Evolutionary conservation across 345 rosid genomes (phyloP).

Genomic region (Eucalyptus paniculata): DNA sequence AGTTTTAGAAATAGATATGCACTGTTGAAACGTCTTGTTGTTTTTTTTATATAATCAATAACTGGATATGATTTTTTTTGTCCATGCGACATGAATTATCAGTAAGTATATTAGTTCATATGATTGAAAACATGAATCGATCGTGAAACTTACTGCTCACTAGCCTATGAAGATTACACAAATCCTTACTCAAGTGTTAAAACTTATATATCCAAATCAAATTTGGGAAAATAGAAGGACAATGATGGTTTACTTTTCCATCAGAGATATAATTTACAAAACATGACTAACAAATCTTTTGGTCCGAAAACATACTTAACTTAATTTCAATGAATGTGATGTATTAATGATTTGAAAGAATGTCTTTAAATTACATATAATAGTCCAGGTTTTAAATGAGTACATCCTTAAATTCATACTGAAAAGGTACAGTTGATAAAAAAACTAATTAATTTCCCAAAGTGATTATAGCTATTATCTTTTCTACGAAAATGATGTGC

Average conservation of each 20-base stretch:
- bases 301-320: neutral
- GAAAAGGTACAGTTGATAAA: neutral
- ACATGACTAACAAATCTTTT: neutral
- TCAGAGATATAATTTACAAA: fast-evolving
- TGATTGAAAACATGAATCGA: fast-evolving
- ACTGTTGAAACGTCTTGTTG: neutral
- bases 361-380: neutral
- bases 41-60: neutral
- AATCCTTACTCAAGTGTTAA: neutral
- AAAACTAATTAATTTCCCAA: neutral
- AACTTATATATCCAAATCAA: neutral
- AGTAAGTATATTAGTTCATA: neutral
- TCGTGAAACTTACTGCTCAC: neutral
- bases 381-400: neutral
- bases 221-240: neutral
- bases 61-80: neutral
- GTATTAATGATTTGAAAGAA: neutral
- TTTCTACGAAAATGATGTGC: neutral
- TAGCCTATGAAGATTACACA: neutral
- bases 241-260: neutral
- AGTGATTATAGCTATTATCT: neutral
- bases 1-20: neutral
- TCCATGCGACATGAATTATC: neutral
- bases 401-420: neutral
- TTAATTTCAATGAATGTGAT: neutral